Base-by-base conservation (phyloP, 495 filamentous ascomycete species). In the Xanthoparmelia taractica region DNA sequence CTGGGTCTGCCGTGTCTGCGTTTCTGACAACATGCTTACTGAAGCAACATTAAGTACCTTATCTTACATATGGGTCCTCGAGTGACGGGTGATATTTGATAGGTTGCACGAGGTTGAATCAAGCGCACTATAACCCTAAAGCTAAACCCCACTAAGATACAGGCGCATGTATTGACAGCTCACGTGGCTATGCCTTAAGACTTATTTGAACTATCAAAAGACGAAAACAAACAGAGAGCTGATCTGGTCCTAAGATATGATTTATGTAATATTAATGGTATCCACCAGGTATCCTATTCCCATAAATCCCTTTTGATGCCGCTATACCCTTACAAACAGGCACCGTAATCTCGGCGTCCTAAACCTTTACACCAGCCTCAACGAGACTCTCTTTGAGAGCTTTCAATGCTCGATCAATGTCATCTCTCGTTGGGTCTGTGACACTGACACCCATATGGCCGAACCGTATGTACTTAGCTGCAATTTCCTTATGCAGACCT, bases 381-480 rank as follows among this genome's bases (percentile, higher is more conserved):
- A 77, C 71, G 67, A 96, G 74, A 23, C 85, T 82, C 64, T 84
- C 82, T 78, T 88, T 87, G 65, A 98, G 75, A 36, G 88, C 88
- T 67, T 82, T 78, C 65, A 97, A 77, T 29, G 92, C 94, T 64
- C 86, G 86, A 47, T 94, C 87, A 70, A 97, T 84, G 72, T 98
- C 91, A 33, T 76, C 76, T 40, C 79, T 74, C 65, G 73, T 75
- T 34, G 72, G 71, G 64, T 80, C 80, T 61, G 73, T 81, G 58
- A 96, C 88, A 75, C 87, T 93, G 57, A 97, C 91, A 66, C 94
- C 94, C 94, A 98, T 98, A 77, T 98, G 94, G 38, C 92, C 92
- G 70, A 90, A 87, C 33, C 87, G 77, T 56, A 90, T 84, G 71
- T 90, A 90, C 72, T 82, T 85, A 38, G 84, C 75, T 31, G 85